These are phyloP conservation scores for Pseudogymnoascus sp. DNA, from an alignment of 2,329 filamentous ascomycete genomes.

Conservation along the genomic window DNA sequence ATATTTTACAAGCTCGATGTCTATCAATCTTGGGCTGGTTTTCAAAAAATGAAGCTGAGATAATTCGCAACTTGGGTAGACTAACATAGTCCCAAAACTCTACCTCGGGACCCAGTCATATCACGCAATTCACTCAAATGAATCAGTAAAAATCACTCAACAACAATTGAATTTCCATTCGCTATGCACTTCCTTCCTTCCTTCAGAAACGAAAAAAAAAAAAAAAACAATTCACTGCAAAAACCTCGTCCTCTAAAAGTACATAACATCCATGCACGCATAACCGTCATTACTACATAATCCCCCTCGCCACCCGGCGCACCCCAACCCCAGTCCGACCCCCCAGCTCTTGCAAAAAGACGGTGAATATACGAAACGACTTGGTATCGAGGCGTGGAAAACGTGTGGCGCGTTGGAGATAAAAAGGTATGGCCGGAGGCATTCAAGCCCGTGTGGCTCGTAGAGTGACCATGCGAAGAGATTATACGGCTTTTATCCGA, in stretches of 20 bases:
- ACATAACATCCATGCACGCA: constrained; percentile 5
- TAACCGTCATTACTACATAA: constrained; percentile 5
- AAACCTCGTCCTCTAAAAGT: constrained; percentile 3
- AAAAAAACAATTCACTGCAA: not conserved
- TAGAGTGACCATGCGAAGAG: not conserved
- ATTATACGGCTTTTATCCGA: constrained; percentile 8
- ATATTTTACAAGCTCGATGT: no score
- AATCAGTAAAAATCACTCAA: not conserved
- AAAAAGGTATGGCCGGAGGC: not conserved
- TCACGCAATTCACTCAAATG: not conserved
- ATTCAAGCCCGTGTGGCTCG: not conserved
- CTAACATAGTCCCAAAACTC: not conserved
- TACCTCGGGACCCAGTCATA: not conserved
- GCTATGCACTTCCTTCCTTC: not conserved
- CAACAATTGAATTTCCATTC: not conserved
- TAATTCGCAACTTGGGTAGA: no score
- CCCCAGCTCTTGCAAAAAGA: constrained; percentile 8
- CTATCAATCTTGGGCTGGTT: no score
- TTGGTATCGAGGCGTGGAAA: constrained; percentile 9
- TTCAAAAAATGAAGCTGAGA: no score
- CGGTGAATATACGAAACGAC: constrained; percentile 8
- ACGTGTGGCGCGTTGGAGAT: constrained; percentile 7
- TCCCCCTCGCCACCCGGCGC: not conserved
- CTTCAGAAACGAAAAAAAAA: constrained; percentile 1
- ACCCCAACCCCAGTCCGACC: not conserved